phyloP scores from a whole-genome alignment of 2,329 filamentous ascomycete species.

The Alternaria dauci region DNA sequence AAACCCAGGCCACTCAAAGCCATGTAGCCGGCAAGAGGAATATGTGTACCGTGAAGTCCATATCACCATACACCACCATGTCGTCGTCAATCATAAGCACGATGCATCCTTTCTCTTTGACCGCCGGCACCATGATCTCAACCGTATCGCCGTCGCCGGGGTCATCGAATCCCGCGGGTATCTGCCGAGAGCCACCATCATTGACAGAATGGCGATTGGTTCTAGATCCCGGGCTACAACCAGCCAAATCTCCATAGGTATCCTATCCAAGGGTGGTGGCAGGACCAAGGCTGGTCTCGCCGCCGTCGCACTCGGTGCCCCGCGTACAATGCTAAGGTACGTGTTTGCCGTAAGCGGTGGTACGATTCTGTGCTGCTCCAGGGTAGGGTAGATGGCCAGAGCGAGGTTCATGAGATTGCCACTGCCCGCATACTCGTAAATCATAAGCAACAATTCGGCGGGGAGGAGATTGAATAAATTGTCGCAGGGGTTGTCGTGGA shows the following conservation, averaged over 20 bases:
- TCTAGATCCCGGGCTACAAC: conserved; percentile 51
- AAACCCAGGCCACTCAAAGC: no score
- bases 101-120: conserved; percentile 4
- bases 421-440: conserved; percentile 53
- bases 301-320: neutral
- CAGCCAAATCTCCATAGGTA: conserved; percentile 54
- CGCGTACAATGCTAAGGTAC: conserved; percentile 33
- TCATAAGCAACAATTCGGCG: conserved; percentile 57
- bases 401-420: conserved; percentile 57
- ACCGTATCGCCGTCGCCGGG: conserved; percentile 16
- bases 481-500: neutral
- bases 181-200: conserved; percentile 45
- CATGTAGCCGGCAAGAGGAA: no score
- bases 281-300: neutral
- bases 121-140: conserved; percentile 29
- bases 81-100: neutral
- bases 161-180: conserved; percentile 26
- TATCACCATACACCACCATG: neutral
- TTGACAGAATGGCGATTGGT: conserved; percentile 50
- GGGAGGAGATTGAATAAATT: conserved; percentile 53
- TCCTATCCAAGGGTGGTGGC: conserved; percentile 12
- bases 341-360: conserved; percentile 40
- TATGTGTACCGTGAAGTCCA: no score
- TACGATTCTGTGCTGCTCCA: conserved; percentile 49
- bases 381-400: conserved; percentile 56